Evolutionary conservation across 805 yeast species (phyloP).

Genomic region (Yueomyces sinensis): DNA sequence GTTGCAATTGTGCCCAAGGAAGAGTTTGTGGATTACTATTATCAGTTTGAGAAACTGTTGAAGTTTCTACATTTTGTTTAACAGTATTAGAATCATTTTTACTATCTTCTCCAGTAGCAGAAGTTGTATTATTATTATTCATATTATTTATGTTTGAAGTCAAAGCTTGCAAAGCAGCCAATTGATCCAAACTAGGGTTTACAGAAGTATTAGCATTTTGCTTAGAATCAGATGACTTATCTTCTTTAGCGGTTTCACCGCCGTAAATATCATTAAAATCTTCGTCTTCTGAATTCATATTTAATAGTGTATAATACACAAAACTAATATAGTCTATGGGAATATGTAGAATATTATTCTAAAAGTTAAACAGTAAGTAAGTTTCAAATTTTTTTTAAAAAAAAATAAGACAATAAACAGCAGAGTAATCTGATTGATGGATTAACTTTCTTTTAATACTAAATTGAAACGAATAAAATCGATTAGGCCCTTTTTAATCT

Average conservation of each 20-base stretch:
- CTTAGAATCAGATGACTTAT: neutral
- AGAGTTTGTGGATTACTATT: conserved; percentile 6
- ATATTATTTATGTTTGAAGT: conserved; percentile 22
- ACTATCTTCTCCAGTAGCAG: conserved; percentile 9
- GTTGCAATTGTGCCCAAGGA: conserved; percentile 24
- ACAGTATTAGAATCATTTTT: conserved; percentile 5
- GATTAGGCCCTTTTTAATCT: too few species aligned
- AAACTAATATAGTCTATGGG: neutral
- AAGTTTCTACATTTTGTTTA: neutral
- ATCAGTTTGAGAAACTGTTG: conserved; percentile 1
- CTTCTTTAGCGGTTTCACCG: conserved; percentile 8
- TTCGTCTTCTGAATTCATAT: conserved; percentile 76
- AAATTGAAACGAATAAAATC: too few species aligned
- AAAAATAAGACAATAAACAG: too few species aligned
- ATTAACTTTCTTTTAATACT: too few species aligned
- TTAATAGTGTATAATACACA: conserved; percentile 2
- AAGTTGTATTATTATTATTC: conserved; percentile 3
- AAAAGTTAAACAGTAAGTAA: neutral
- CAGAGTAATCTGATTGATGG: too few species aligned
- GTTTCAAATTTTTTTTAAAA: neutral
- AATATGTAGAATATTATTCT: neutral
- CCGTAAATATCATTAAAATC: conserved; percentile 87
- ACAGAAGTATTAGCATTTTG: neutral
- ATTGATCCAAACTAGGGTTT: conserved; percentile 15
- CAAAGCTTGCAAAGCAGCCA: conserved; percentile 23